phyloP scores from a whole-genome alignment of 306 rosid species.

The Macrotyloma uniflorum region DNA sequence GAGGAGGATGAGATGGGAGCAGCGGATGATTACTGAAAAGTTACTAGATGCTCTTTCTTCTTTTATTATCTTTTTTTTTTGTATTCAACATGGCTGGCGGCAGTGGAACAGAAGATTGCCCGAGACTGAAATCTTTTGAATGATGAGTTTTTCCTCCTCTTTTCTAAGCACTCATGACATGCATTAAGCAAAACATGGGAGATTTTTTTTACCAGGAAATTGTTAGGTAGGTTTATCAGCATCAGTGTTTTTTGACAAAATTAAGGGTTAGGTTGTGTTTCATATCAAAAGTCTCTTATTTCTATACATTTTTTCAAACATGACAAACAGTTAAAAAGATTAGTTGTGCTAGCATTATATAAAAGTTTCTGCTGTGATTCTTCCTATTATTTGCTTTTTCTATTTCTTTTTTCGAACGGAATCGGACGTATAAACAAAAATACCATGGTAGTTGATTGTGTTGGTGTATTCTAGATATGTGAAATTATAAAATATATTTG shows the following conservation, averaged over 20 bases:
- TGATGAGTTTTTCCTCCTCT: background rate
- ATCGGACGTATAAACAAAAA: too few species aligned
- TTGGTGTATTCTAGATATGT: too few species aligned
- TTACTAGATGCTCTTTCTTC: background rate
- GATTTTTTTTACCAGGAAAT: too few species aligned
- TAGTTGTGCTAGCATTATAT: background rate
- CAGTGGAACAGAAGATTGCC: background rate
- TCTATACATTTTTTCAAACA: background rate
- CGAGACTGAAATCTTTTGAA: background rate
- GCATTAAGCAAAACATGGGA: too few species aligned
- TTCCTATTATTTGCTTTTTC: too few species aligned
- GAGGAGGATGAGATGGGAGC: constrained; percentile 19
- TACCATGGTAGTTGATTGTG: too few species aligned
- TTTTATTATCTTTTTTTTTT: background rate
- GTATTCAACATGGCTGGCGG: background rate
- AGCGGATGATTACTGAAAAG: constrained; percentile 12
- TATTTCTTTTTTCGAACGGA: too few species aligned
- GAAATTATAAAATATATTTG: too few species aligned
- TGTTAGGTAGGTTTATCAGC: background rate
- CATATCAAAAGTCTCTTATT: background rate
- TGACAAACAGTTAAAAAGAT: background rate
- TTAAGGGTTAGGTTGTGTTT: background rate
- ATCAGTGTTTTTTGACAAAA: background rate
- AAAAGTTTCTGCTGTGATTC: background rate
- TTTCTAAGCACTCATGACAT: too few species aligned